These are phyloP conservation scores for Helicostylum pulchrum DNA, from an alignment of 192 early-diverging fungal genomes.

Conservation along the genomic window DNA sequence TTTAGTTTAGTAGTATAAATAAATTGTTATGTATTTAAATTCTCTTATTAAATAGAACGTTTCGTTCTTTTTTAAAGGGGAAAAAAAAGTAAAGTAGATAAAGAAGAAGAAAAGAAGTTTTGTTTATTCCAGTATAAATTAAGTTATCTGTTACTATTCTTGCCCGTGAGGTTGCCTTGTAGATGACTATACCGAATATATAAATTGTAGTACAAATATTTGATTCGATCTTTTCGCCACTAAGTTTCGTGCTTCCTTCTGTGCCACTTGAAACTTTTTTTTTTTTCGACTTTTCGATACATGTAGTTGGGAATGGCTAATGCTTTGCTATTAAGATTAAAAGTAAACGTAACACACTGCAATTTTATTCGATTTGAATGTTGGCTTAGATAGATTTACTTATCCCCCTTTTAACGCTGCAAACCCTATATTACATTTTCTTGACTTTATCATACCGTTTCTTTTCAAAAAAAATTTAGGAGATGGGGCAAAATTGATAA, in stretches of 20 bases:
- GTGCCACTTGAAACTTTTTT: slow-evolving; percentile 1
- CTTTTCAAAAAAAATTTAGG: no score
- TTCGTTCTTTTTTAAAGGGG: slow-evolving; percentile 3
- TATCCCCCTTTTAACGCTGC: no score
- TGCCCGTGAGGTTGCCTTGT: no score
- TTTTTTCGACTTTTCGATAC: slow-evolving; percentile 1
- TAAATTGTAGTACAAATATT: slow-evolving; percentile 4
- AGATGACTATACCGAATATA: no score
- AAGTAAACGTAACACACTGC: no score
- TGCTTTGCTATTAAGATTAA: no score
- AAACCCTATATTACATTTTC: no score
- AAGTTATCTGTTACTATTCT: no score
- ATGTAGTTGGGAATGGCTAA: neutral
- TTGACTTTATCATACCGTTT: no score
- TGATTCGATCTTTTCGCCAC: slow-evolving; percentile 12
- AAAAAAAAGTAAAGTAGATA: slow-evolving; percentile 11
- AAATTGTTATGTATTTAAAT: neutral
- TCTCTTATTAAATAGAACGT: neutral
- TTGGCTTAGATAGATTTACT: no score
- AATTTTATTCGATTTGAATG: no score
- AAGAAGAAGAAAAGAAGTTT: slow-evolving; percentile 4
- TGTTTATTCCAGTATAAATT: neutral
- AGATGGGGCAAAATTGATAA: no score
- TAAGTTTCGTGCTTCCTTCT: slow-evolving; percentile 9
- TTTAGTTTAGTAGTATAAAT: neutral